Evolutionary conservation across 805 yeast genomes (phyloP).

Genomic region (Kluyveromyces starmeri): DNA sequence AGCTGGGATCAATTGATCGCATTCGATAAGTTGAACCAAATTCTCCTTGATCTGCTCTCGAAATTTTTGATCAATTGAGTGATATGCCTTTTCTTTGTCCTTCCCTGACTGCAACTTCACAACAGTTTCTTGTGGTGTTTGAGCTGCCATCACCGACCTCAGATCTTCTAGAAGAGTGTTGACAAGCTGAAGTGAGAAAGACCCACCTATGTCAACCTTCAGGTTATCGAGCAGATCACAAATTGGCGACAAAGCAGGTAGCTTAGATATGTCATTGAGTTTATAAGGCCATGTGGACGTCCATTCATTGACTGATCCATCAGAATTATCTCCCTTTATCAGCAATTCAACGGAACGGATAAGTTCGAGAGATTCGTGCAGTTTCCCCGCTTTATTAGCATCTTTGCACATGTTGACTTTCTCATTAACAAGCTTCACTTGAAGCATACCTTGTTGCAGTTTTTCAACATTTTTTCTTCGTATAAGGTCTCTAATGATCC

Average conservation of each 20-base stretch:
- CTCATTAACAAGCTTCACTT: constrained; percentile 36
- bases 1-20: constrained; percentile 54
- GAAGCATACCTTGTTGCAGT: constrained; percentile 52
- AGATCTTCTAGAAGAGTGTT: constrained; percentile 53
- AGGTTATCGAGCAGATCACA: constrained; percentile 46
- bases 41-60: constrained; percentile 37
- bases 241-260: constrained; percentile 30
- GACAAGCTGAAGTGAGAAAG: constrained; percentile 52
- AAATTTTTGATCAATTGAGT: constrained; percentile 32
- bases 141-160: constrained; percentile 43
- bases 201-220: constrained; percentile 57
- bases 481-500: constrained; percentile 40
- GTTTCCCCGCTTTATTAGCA: constrained; percentile 16
- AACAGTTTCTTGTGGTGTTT: constrained; percentile 41
- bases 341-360: constrained; percentile 50
- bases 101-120: constrained; percentile 32
- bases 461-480: constrained; percentile 51
- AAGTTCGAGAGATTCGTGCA: constrained; percentile 46
- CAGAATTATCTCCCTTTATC: constrained; percentile 42
- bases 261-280: constrained; percentile 24
- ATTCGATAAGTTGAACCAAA: constrained; percentile 48
- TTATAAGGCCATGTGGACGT: constrained; percentile 36
- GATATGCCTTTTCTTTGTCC: constrained; percentile 30
- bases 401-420: constrained; percentile 35
- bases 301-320: constrained; percentile 24